A percentile compares a stretch with the other conserved stretches of the same genome.
These are phyloP conservation scores for Corylus heterophylla DNA, from an alignment of 306 rosid species.

Conservation along the genomic window DNA sequence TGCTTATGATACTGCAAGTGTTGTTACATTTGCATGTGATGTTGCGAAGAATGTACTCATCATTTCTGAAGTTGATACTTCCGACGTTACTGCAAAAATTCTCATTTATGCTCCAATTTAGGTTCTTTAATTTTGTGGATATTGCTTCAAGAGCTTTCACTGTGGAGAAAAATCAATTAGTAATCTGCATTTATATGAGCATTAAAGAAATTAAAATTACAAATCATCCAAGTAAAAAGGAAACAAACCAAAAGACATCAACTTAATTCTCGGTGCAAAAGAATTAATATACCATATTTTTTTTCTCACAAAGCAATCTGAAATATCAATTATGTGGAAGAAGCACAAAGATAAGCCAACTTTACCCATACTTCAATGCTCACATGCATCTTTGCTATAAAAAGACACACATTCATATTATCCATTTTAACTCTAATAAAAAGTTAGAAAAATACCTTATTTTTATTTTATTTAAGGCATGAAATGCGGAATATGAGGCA, in stretches of 20 bases:
- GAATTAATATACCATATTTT: no score
- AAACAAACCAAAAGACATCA: not conserved
- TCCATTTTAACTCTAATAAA: no score
- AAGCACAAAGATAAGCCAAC: no score
- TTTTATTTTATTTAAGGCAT: no score
- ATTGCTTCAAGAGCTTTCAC: slow-evolving; percentile 51
- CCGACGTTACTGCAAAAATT: slow-evolving; percentile 35
- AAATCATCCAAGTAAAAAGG: not conserved
- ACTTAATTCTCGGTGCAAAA: no score
- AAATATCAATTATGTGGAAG: no score
- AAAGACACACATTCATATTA: no score
- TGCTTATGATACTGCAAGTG: slow-evolving; percentile 54
- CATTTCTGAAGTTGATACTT: slow-evolving; percentile 6
- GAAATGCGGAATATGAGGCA: no score
- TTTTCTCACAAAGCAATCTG: no score
- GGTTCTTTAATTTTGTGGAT: slow-evolving; percentile 39
- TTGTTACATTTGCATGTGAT: slow-evolving; percentile 51
- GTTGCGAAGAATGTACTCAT: not conserved
- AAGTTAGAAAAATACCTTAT: no score
- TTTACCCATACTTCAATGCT: no score
- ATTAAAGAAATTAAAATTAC: not conserved
- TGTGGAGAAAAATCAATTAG: slow-evolving; percentile 20
- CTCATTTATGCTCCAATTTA: slow-evolving; percentile 46
- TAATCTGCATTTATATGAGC: not conserved
- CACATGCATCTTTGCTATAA: no score